phyloP scores from a whole-genome alignment of 306 rosid species.

The Cyclanthera cordifolia region DNA sequence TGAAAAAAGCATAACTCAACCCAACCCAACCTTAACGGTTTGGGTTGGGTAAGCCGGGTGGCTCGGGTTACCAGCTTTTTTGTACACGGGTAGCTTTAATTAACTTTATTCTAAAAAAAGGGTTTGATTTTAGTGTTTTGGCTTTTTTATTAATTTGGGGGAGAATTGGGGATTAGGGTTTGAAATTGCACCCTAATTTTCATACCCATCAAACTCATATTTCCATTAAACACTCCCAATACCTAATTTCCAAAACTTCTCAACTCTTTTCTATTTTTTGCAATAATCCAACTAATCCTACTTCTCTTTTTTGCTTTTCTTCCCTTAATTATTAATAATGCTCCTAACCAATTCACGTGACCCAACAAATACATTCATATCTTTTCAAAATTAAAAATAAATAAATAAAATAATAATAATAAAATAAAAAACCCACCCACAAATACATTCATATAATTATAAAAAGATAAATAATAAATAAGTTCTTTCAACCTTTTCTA shows the following conservation, averaged over 20 bases:
- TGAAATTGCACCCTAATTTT: neutral
- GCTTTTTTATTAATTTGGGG: neutral
- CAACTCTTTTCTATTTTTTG: neutral
- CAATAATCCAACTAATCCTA: neutral
- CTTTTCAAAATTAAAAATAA: too few species aligned
- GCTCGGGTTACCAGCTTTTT: too few species aligned
- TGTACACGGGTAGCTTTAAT: too few species aligned
- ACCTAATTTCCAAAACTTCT: neutral
- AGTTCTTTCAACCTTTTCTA: too few species aligned
- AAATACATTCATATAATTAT: too few species aligned
- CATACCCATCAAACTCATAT: neutral
- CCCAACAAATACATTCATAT: neutral
- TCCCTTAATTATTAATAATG: neutral
- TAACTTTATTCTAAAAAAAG: too few species aligned
- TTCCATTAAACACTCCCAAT: conserved; percentile 2
- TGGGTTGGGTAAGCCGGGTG: too few species aligned
- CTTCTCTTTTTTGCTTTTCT: neutral
- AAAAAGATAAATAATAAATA: too few species aligned
- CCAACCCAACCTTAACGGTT: too few species aligned
- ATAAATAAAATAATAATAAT: too few species aligned
- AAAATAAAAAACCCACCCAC: too few species aligned
- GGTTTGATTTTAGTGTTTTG: neutral
- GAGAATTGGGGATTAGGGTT: neutral
- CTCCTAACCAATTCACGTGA: neutral
- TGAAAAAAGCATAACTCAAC: too few species aligned